Conservation (phyloP, 2,329 filamentous ascomycete genomes). For the Verticillium zaregamsianum region DNA sequence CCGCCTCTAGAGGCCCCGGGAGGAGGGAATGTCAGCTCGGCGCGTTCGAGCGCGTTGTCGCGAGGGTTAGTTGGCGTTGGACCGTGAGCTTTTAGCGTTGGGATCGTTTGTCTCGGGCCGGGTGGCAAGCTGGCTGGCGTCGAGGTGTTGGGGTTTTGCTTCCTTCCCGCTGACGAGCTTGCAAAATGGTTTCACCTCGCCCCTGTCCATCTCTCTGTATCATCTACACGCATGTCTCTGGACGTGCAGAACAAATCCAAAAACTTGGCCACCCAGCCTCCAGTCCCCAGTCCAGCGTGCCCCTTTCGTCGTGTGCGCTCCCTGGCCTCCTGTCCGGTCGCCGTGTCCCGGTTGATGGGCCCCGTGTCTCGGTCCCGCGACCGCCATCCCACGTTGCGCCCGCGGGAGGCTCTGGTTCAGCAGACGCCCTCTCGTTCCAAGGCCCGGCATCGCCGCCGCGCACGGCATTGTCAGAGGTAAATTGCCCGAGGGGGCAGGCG, state of each 20-base stretch:
- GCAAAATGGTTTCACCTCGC: too few relatives aligned
- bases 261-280: background rate
- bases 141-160: too few relatives aligned
- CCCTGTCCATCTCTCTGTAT: background rate
- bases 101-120: too few relatives aligned
- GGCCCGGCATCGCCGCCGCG: too few relatives aligned
- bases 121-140: too few relatives aligned
- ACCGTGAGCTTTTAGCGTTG: too few relatives aligned
- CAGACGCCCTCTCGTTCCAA: background rate
- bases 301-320: background rate
- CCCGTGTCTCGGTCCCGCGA: background rate
- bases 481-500: background rate
- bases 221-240: background rate
- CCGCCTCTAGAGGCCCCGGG: slow-evolving; percentile 50
- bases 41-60: background rate
- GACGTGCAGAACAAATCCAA: background rate
- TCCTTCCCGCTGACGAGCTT: too few relatives aligned
- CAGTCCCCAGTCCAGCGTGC: background rate
- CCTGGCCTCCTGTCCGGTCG: background rate
- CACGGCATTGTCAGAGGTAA: background rate
- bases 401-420: background rate
- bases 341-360: background rate
- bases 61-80: too few relatives aligned
- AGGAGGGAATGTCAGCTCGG: background rate
- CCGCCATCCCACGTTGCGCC: background rate